Evolutionary conservation across 2,329 filamentous ascomycete genomes (phyloP), one percentile per base, ranked within the genome.

Genomic region (Phaeosphaeriaceae sp.): DNA sequence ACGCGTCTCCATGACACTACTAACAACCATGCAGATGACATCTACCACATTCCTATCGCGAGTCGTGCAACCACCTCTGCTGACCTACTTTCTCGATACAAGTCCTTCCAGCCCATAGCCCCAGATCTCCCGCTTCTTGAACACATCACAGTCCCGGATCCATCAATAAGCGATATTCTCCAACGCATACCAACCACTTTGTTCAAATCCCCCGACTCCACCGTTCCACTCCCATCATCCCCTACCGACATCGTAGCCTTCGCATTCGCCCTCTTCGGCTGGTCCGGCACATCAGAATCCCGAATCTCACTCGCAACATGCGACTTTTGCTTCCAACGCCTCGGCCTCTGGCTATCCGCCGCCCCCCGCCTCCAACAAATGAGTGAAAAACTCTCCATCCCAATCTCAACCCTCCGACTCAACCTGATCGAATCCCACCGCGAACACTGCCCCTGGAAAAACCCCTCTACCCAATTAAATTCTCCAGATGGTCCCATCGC

Each of bases 271-370:
- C 61, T 80, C 16, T 78, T 77, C 51, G 78, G 79, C 51, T 81
- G 79, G 78, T 67, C 68, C n/a, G 78, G 76, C 74, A 80, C 67
- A 74, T 85, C 63, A 72, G 86, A 67, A 46, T 76, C 84, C 1
- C 83, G 88, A 17, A 85, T 87, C 33, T 88, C 90, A 52, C 83
- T 93, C 13, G 87, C 89, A 5, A 86, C 86, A 4, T 99, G 94
- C 72, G 83, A 87, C 50, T 89, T 90, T 16, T 99, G 94, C 70
- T 89, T 96, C 66, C 86, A 94, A 50, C 86, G 92, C 1, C 79
- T 97, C 0, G 94, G 94, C 0, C 80, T 99, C 2, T 99, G 94
- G 94, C 88, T 99, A 79, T 97, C 96, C 71, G 58, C 60, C 0
- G 61, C 63, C 32, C 47, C 61, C 6, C 63, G 66, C 6, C 46